phyloP scores from a whole-genome alignment of 352 stramenopile genomes.

The Phytophthora citricola region DNA sequence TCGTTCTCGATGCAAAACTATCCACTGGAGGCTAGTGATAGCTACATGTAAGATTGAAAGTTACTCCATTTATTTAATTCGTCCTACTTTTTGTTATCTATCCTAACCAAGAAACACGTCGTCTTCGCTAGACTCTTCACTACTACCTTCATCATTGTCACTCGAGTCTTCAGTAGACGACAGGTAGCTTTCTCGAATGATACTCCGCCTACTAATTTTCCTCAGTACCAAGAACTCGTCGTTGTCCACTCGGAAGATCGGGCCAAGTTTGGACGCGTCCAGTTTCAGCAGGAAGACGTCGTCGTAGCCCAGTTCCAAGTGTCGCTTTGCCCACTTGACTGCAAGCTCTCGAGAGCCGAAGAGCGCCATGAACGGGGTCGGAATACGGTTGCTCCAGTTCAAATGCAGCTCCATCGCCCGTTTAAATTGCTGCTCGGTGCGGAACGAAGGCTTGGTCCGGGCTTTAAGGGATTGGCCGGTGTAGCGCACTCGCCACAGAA shows the following conservation, averaged over 20 bases:
- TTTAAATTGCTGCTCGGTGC: conserved; percentile 30
- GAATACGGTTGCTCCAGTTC: conserved; percentile 24
- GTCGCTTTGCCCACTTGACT: conserved; percentile 15
- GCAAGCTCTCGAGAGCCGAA: conserved; percentile 16
- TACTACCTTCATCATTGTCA: conserved; percentile 5
- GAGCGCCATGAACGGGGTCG: conserved; percentile 23
- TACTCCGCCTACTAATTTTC: conserved; percentile 19
- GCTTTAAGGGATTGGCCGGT: conserved; percentile 28
- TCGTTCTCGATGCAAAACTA: no score
- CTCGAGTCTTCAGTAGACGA: conserved; percentile 13
- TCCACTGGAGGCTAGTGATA: no score
- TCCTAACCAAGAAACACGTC: conserved; percentile 12
- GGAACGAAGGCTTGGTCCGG: conserved; percentile 24
- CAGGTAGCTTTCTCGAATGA: conserved; percentile 27
- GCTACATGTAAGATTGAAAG: no score
- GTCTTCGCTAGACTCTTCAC: conserved; percentile 12
- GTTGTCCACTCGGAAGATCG: conserved; percentile 19
- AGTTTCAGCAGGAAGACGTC: conserved; percentile 29
- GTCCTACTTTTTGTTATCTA: not conserved
- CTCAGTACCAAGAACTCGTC: conserved; percentile 28
- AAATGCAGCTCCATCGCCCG: conserved; percentile 15
- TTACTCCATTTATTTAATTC: not conserved
- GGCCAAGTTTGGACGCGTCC: conserved; percentile 17
- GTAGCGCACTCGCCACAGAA: conserved; percentile 28
- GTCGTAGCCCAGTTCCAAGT: conserved; percentile 28